Conservation (phyloP, 345 rosid species). For the Raphanus sativus region DNA sequence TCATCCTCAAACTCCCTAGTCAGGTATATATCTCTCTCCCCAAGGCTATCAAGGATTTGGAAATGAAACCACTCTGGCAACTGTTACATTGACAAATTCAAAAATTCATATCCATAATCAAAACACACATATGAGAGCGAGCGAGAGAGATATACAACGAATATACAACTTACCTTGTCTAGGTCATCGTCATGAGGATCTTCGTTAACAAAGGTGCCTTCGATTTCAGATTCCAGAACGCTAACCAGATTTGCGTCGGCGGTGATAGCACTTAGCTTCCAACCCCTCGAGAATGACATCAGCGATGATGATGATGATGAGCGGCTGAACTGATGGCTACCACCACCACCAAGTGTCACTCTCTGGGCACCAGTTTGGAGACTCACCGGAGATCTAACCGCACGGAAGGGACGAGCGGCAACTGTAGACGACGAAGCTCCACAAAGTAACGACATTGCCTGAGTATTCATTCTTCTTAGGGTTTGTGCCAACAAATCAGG, state of each 20-base stretch:
- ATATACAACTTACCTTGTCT: conserved; percentile 15
- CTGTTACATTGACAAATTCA: neutral
- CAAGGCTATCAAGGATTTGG: conserved; percentile 51
- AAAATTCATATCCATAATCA: neutral
- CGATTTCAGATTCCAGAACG: conserved; percentile 53
- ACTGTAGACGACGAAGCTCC: neutral
- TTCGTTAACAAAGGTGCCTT: conserved; percentile 44
- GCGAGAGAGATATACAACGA: too few relatives aligned
- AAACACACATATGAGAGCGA: neutral
- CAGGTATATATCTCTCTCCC: conserved; percentile 53
- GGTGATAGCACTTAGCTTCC: neutral
- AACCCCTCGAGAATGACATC: conserved; percentile 32
- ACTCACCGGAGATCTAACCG: neutral
- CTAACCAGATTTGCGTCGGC: conserved; percentile 47
- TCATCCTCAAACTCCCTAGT: conserved; percentile 49
- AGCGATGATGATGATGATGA: neutral
- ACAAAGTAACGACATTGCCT: neutral
- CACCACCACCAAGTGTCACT: neutral
- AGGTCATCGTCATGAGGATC: conserved; percentile 23
- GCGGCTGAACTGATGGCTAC: neutral
- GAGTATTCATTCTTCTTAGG: neutral
- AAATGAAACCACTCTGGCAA: conserved; percentile 59
- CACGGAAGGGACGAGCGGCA: neutral
- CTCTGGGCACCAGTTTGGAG: neutral
- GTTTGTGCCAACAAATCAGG: neutral